Percentiles rank a stretch among this genome's conserved stretches.
Evolutionary conservation across 2,329 filamentous ascomycete genomes (phyloP).

Genomic region (Arthrinium phaeospermum): DNA sequence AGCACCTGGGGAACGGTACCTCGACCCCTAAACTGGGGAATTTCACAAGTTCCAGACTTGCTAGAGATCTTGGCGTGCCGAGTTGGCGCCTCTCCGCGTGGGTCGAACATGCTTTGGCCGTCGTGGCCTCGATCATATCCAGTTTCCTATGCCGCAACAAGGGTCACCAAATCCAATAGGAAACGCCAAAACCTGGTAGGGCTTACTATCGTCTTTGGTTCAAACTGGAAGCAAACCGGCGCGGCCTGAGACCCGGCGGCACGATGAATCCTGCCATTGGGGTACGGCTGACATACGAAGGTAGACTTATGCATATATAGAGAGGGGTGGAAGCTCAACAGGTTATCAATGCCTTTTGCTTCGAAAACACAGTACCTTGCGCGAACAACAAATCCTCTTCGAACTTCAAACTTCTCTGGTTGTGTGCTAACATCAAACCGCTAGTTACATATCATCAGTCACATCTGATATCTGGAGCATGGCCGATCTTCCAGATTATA

Average conservation of each 20-base stretch:
- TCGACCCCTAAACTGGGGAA: background rate
- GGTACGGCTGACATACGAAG: background rate
- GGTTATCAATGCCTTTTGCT: background rate
- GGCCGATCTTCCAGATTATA: slow-evolving; percentile 29
- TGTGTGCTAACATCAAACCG: too few species aligned
- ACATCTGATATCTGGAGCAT: background rate
- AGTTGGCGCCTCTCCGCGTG: background rate
- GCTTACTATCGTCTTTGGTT: background rate
- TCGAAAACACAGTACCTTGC: background rate
- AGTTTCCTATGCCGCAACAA: background rate
- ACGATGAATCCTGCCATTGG: background rate
- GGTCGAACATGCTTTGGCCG: background rate
- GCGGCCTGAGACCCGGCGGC: background rate
- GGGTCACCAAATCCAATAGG: background rate
- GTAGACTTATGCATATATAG: background rate
- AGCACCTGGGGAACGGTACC: too few species aligned
- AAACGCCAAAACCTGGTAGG: background rate
- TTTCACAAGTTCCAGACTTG: background rate
- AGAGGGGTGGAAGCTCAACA: background rate
- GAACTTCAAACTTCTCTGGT: background rate
- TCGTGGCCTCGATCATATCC: background rate
- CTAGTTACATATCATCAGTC: background rate
- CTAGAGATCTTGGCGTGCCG: background rate
- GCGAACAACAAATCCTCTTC: background rate
- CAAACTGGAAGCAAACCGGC: background rate